Percentiles rank a stretch among this genome's conserved stretches.
phyloP scores from a whole-genome alignment of 495 filamentous ascomycete genomes.

The Penicillium riverlandense region DNA sequence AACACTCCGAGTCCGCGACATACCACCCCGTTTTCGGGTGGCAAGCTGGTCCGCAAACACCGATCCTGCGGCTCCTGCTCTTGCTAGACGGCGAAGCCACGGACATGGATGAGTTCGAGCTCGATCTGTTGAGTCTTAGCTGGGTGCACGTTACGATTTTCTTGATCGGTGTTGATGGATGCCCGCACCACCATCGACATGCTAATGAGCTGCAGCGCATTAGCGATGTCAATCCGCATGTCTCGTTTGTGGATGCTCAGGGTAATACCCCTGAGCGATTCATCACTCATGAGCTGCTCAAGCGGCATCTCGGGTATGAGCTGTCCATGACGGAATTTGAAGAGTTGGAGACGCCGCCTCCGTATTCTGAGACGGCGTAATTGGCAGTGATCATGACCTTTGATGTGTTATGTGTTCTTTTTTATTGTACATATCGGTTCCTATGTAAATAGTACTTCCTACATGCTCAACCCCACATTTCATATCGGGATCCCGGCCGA shows the following conservation, averaged over 20 bases:
- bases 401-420: no score
- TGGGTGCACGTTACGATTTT: constrained; percentile 46
- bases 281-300: constrained; percentile 41
- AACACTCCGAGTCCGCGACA: constrained; percentile 36
- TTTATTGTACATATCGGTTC: no score
- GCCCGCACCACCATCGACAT: constrained; percentile 41
- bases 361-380: background rate
- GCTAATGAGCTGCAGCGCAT: constrained; percentile 42
- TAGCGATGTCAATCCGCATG: constrained; percentile 38
- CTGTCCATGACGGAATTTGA: constrained; percentile 36
- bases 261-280: constrained; percentile 39
- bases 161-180: constrained; percentile 42
- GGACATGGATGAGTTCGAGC: constrained; percentile 46
- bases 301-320: constrained; percentile 40
- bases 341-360: constrained; percentile 11
- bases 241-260: constrained; percentile 43
- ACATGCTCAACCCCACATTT: background rate
- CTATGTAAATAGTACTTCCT: no score
- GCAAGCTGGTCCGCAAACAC: constrained; percentile 40
- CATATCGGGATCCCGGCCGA: constrained; percentile 19
- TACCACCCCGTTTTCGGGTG: constrained; percentile 42
- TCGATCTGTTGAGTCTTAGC: constrained; percentile 35
- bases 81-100: constrained; percentile 38
- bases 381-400: no score
- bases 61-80: constrained; percentile 35